Percentiles rank a stretch among this genome's conserved stretches.
phyloP scores from a whole-genome alignment of 805 yeast genomes.

The Yarrowia divulgata region DNA sequence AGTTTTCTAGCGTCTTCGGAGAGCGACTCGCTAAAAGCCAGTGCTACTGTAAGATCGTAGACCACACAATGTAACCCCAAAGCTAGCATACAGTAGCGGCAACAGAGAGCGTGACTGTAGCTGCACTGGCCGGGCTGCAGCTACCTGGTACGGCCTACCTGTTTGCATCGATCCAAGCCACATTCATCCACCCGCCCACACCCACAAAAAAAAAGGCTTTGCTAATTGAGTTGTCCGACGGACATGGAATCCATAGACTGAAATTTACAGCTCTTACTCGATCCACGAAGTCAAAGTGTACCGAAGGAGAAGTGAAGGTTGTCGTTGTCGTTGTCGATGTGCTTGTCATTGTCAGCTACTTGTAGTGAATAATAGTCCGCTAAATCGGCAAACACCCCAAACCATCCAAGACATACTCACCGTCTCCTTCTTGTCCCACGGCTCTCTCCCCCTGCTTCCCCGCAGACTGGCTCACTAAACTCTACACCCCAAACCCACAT shows the following conservation, averaged over 20 bases:
- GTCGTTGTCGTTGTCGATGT: no score
- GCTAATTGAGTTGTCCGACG: not conserved
- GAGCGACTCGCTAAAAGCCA: no score
- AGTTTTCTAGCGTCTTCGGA: no score
- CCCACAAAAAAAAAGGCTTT: not conserved
- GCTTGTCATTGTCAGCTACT: not conserved
- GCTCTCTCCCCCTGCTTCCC: constrained; percentile 21
- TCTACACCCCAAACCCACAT: constrained; percentile 26
- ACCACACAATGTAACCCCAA: no score
- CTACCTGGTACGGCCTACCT: no score
- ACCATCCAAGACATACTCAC: not conserved
- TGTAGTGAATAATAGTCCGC: not conserved
- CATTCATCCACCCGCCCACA: not conserved
- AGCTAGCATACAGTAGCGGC: not conserved
- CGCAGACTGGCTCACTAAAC: constrained; percentile 30
- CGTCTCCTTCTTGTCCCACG: not conserved
- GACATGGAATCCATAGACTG: not conserved
- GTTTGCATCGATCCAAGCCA: not conserved
- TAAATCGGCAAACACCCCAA: not conserved
- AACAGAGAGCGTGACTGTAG: not conserved
- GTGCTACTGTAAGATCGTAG: no score
- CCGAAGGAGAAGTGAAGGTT: not conserved
- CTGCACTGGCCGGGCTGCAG: no score
- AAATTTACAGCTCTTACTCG: constrained; percentile 3
- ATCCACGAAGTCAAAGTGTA: not conserved